Conservation (phyloP, 148 eudicot species). For the Rhododendron kiyosumense region DNA sequence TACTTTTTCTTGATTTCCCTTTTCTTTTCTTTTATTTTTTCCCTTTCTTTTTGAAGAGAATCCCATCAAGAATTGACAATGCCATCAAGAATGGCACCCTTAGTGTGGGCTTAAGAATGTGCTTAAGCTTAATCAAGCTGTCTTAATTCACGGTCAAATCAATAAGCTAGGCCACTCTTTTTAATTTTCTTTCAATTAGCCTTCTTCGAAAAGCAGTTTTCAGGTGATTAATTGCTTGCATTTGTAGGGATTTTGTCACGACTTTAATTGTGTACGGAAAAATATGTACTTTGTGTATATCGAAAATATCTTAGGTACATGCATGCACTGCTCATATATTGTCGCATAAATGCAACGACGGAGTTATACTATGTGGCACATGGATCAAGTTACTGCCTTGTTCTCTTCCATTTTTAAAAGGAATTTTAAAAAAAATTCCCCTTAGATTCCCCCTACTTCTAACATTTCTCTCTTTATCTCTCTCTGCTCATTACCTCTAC, state of each 20-base stretch:
- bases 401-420: too few species aligned
- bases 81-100: constrained; percentile 1
- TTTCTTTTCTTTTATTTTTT: neutral
- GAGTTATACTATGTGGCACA: neutral
- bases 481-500: too few species aligned
- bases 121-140: neutral
- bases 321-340: neutral
- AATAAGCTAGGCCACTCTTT: neutral
- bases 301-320: neutral
- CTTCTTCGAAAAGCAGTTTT: neutral
- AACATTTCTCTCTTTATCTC: too few species aligned
- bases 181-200: neutral
- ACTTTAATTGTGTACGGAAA: neutral
- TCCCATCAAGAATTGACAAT: neutral
- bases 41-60: neutral
- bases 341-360: neutral
- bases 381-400: neutral
- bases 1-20: constrained; percentile 10
- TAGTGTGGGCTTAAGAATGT: neutral
- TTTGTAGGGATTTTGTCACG: neutral
- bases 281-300: neutral
- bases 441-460: too few species aligned
- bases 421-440: too few species aligned
- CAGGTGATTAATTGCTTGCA: neutral
- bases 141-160: neutral